A percentile compares a stretch with the other conserved stretches of the same genome.
These are phyloP conservation scores for Melampsora americana DNA, from an alignment of 1,284 basidiomycete genomes.

Conservation along the genomic window DNA sequence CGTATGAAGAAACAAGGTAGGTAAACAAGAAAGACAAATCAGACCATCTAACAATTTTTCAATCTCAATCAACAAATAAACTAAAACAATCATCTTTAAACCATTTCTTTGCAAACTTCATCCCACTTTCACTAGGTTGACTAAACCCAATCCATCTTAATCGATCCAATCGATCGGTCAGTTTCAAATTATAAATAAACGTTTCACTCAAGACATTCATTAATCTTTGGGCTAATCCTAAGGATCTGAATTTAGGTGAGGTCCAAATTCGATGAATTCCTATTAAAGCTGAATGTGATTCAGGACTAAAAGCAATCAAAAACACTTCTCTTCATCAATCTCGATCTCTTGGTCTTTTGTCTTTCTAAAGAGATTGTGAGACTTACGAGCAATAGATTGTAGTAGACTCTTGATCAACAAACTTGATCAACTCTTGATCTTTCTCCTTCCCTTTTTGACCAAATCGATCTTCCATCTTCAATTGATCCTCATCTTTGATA, in stretches of 20 bases:
- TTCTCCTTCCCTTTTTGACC: neutral
- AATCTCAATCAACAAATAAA: conserved; percentile 6
- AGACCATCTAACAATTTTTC: too few species aligned
- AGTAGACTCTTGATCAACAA: conserved; percentile 53
- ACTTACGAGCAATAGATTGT: conserved; percentile 57
- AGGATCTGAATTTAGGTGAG: conserved; percentile 53
- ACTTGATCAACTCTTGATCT: conserved; percentile 43
- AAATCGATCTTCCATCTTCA: conserved; percentile 16
- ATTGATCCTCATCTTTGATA: neutral
- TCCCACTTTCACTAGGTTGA: conserved; percentile 57
- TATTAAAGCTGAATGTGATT: conserved; percentile 53
- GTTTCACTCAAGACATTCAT: conserved; percentile 53
- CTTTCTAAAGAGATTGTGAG: neutral
- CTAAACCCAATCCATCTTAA: conserved; percentile 56
- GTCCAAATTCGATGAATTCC: conserved; percentile 59
- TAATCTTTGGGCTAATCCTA: conserved; percentile 52
- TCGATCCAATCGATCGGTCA: conserved; percentile 48
- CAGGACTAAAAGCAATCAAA: conserved; percentile 49
- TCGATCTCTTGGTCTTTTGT: neutral
- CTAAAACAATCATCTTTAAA: conserved; percentile 3
- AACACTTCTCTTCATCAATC: neutral
- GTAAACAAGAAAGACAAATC: too few species aligned
- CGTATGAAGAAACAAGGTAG: too few species aligned
- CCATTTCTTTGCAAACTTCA: conserved; percentile 55
- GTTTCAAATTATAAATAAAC: conserved; percentile 56